These are phyloP conservation scores for Bruguiera parviflora DNA, from an alignment of 345 rosid species.

Conservation along the genomic window DNA sequence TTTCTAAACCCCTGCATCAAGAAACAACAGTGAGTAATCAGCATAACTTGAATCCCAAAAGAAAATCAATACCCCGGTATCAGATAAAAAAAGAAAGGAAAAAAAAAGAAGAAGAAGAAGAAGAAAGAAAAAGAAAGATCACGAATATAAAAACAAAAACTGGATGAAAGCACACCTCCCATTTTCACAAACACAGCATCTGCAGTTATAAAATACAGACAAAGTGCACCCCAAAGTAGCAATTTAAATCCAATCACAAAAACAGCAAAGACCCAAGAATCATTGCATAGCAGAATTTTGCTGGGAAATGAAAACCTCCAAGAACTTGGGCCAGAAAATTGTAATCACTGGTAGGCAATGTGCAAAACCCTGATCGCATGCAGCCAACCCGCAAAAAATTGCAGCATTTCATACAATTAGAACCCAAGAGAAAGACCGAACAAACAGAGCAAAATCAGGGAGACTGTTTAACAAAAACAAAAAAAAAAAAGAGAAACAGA, in stretches of 20 bases:
- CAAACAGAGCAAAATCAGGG: not conserved
- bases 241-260: not conserved
- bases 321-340: too few species aligned
- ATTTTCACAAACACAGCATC: slow-evolving; percentile 9
- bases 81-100: not conserved
- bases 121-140: too few species aligned
- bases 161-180: not conserved
- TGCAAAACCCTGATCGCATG: too few species aligned
- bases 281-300: too few species aligned
- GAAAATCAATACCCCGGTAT: not conserved
- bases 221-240: not conserved
- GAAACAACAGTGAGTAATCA: not conserved
- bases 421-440: not conserved
- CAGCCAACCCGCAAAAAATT: too few species aligned
- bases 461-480: too few species aligned
- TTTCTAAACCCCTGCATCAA: slow-evolving; percentile 74
- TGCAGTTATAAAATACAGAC: not conserved
- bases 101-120: too few species aligned
- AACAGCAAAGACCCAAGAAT: too few species aligned
- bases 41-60: not conserved
- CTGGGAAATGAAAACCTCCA: too few species aligned
- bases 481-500: not conserved
- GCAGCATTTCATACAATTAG: not conserved
- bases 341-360: too few species aligned
- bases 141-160: not conserved